Base-by-base conservation (phyloP, 2,329 filamentous ascomycete genomes). In the Coniochaeta prunicola region DNA sequence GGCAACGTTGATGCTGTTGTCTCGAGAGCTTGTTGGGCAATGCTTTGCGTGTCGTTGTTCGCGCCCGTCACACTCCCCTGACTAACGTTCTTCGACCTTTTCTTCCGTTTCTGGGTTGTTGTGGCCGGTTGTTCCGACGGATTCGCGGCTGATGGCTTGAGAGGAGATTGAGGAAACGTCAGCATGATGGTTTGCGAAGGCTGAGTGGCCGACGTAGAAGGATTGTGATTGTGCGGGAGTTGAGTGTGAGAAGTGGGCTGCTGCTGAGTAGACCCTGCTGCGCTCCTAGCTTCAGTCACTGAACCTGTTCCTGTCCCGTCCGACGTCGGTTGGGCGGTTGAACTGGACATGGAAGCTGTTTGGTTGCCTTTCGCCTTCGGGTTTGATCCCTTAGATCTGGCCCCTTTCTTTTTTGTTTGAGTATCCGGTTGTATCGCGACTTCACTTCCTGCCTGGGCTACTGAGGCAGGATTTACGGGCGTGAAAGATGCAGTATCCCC, bases 311-410 rank as follows among this genome's bases (percentile, higher is more conserved):
- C 30, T n/a, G 53, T 36, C 12, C 15, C 21, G 17, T n/a, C 34
- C 3, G 7, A 48, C 9, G 42, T 19, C 15, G 33, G 10, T 31
- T 54, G 53, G n/a, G 26, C 33, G 24, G n/a, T 6, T 9, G 34
- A 12, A 17, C 33, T 57, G n/a, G 17, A 26, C 2, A 31, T 13
- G 17, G 26, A 4, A 7, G 34, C 40, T 17, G 33, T 15, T n/a
- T 69, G 62, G 59, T 71, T 77, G 17, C 70, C 67, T 13, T 12
- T 40, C 40, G 58, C 58, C 31, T 76, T 74, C 57, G 75, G 77
- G 61, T 74, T 79, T 15, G 77, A 77, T 0, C 77, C 77, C 59
- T 77, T 81, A 1, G 80, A 74, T 40, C 77, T 61, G 1, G 60
- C 26, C 71, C 9, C 74, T 72, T 60, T 61, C 58, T 65, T 65